A percentile compares a stretch with the other conserved stretches of the same genome.
phyloP scores from a whole-genome alignment of 1,284 basidiomycete species.

The Afroboletus lepidellus region DNA sequence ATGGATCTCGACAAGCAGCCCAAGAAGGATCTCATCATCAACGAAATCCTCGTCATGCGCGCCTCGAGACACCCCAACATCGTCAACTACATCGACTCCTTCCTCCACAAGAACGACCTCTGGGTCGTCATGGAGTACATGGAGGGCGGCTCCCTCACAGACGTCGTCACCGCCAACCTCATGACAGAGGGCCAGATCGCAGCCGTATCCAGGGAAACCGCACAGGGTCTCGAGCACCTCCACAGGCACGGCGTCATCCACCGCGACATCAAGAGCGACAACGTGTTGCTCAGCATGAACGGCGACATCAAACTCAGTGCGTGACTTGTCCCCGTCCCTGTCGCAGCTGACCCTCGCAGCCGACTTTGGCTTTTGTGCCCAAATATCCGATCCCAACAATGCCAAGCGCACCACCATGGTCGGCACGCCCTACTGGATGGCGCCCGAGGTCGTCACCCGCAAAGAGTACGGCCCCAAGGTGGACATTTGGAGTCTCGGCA shows the following conservation, averaged over 20 bases:
- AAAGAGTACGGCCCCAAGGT: slow-evolving; percentile 99
- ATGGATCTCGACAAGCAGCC: slow-evolving; percentile 99
- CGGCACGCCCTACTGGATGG: slow-evolving; percentile 99
- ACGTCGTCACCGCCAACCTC: slow-evolving; percentile 94
- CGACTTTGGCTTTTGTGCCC: slow-evolving; percentile 98
- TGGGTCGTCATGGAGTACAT: slow-evolving; percentile 99
- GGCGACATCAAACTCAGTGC: slow-evolving; percentile 97
- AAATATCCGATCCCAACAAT: slow-evolving; percentile 87
- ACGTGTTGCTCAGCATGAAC: slow-evolving; percentile 87
- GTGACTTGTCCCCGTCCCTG: slow-evolving; percentile 35
- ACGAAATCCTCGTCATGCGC: slow-evolving; percentile 99
- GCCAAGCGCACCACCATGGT: slow-evolving; percentile 99
- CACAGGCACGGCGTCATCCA: slow-evolving; percentile 96
- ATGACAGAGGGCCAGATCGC: slow-evolving; percentile 97
- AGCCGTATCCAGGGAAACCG: slow-evolving; percentile 87
- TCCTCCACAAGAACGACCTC: slow-evolving; percentile 94
- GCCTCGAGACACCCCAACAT: slow-evolving; percentile 96
- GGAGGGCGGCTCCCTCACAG: slow-evolving; percentile 92
- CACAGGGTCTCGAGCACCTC: slow-evolving; percentile 88
- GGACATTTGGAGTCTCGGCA: slow-evolving; percentile 97
- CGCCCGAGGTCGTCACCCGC: slow-evolving; percentile 95
- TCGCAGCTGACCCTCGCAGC: slow-evolving; percentile 47
- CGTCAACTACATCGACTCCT: slow-evolving; percentile 99
- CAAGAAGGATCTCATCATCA: slow-evolving; percentile 99
- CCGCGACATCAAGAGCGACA: slow-evolving; percentile 98